phyloP scores from a whole-genome alignment of 805 yeast species.

The Ogataea kodamae region DNA sequence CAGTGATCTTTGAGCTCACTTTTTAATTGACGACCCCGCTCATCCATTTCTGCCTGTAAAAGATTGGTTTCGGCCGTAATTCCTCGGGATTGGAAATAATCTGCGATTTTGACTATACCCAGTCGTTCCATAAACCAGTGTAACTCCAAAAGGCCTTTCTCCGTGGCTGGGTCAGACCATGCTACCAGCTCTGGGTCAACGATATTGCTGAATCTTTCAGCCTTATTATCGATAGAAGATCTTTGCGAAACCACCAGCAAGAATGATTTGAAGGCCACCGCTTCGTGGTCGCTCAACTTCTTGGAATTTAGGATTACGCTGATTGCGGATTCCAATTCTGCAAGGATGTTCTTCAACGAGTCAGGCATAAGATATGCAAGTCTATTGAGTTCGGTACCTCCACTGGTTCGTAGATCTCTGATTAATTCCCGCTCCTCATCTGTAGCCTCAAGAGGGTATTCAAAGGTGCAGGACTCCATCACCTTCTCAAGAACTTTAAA shows the following conservation, averaged over 20 bases:
- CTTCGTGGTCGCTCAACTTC: constrained; percentile 83
- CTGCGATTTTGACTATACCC: constrained; percentile 91
- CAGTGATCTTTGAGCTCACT: constrained; percentile 82
- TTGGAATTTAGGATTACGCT: constrained; percentile 62
- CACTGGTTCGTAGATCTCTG: constrained; percentile 82
- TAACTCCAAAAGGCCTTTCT: constrained; percentile 81
- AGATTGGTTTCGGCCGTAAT: constrained; percentile 76
- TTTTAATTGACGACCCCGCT: constrained; percentile 73
- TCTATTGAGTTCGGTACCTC: constrained; percentile 93
- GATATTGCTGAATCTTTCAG: constrained; percentile 72
- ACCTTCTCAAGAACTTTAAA: constrained; percentile 83
- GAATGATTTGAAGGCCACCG: constrained; percentile 90
- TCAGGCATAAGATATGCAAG: constrained; percentile 95
- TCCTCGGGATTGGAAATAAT: constrained; percentile 78
- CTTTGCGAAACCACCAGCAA: constrained; percentile 88
- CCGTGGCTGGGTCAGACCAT: constrained; percentile 91
- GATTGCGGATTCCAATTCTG: constrained; percentile 79
- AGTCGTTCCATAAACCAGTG: constrained; percentile 98
- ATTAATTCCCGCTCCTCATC: constrained; percentile 78
- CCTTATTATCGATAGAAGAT: constrained; percentile 65
- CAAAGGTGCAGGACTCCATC: constrained; percentile 77
- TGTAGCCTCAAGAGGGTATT: constrained; percentile 53
- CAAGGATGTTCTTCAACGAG: constrained; percentile 72
- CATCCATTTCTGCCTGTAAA: constrained; percentile 82
- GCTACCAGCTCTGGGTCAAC: constrained; percentile 92